These are phyloP conservation scores for Nakaseomyces kungkrabaensis DNA, from an alignment of 1,139 yeast genomes.

Conservation along the genomic window DNA sequence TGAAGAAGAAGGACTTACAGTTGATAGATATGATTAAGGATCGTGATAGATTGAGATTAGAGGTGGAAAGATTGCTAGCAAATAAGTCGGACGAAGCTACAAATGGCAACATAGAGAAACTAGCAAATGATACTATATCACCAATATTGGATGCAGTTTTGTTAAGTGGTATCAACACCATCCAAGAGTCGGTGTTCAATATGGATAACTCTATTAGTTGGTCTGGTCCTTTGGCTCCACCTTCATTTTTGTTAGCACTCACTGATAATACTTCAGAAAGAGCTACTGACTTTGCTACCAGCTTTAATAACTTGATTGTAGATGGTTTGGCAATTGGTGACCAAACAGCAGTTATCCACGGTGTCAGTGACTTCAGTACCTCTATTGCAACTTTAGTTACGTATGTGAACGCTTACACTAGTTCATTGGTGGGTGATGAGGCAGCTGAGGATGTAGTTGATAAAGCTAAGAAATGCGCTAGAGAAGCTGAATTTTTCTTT, in stretches of 20 bases:
- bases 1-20: slow-evolving; percentile 78
- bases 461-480: slow-evolving; percentile 49
- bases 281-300: slow-evolving; percentile 73
- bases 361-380: slow-evolving; percentile 58
- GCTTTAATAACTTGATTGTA: slow-evolving; percentile 66
- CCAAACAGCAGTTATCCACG: slow-evolving; percentile 55
- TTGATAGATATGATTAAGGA: slow-evolving; percentile 84
- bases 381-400: slow-evolving; percentile 47
- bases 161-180: slow-evolving; percentile 56
- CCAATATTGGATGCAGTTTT: slow-evolving; percentile 63
- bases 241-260: slow-evolving; percentile 50
- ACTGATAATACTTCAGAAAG: slow-evolving; percentile 62
- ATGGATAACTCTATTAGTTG: slow-evolving; percentile 75
- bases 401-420: slow-evolving; percentile 28
- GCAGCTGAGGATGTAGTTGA: slow-evolving; percentile 38
- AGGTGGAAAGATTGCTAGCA: slow-evolving; percentile 45
- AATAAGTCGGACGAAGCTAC: slow-evolving; percentile 15
- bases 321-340: slow-evolving; percentile 63
- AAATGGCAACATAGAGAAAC: slow-evolving; percentile 12
- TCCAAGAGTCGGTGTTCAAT: slow-evolving; percentile 67
- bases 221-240: slow-evolving; percentile 70
- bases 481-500: slow-evolving; percentile 54
- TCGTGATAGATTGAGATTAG: slow-evolving; percentile 81
- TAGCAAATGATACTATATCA: slow-evolving; percentile 8
- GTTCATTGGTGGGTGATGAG: slow-evolving; percentile 4